Evolutionary conservation across 345 rosid species (phyloP).

Genomic region (Salix caprea): DNA sequence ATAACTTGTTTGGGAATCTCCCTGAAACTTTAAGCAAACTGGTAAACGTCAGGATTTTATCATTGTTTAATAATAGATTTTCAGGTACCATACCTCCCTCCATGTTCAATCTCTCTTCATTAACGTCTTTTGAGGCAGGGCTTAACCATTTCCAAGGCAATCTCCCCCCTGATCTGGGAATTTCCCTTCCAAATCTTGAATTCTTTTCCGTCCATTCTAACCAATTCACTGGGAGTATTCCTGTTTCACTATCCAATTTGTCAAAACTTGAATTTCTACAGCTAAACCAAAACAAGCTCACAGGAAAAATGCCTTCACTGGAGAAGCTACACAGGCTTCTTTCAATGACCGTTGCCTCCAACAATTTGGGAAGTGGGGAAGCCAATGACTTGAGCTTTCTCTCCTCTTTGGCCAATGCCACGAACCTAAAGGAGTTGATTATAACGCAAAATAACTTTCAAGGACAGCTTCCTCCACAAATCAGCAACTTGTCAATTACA

Average conservation of each 20-base stretch:
- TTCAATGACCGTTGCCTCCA: background rate
- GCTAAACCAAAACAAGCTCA: background rate
- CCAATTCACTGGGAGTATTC: slow-evolving; percentile 3
- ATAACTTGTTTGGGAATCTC: slow-evolving; percentile 12
- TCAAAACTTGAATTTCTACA: background rate
- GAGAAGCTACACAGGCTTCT: background rate
- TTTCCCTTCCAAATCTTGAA: slow-evolving; percentile 6
- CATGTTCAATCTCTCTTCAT: slow-evolving; percentile 18
- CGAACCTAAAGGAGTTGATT: background rate
- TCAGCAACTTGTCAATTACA: background rate
- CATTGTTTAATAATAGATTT: slow-evolving; percentile 1
- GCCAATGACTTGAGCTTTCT: slow-evolving; percentile 1
- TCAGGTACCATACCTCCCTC: slow-evolving; percentile 14
- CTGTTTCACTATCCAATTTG: slow-evolving; percentile 2
- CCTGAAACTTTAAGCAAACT: slow-evolving; percentile 13
- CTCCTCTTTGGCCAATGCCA: slow-evolving; percentile 5
- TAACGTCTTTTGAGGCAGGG: background rate
- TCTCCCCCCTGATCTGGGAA: slow-evolving; percentile 9
- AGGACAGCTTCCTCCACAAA: background rate
- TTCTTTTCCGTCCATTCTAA: background rate
- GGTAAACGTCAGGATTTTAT: background rate
- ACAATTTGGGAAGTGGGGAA: slow-evolving; percentile 3
- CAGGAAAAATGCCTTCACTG: slow-evolving; percentile 3
- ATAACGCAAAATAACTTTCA: background rate
- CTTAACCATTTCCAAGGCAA: slow-evolving; percentile 8